Evolutionary conservation across 352 stramenopile species (phyloP), one percentile per base, ranked within the genome.

Genomic region (Phytophthora meadii): DNA sequence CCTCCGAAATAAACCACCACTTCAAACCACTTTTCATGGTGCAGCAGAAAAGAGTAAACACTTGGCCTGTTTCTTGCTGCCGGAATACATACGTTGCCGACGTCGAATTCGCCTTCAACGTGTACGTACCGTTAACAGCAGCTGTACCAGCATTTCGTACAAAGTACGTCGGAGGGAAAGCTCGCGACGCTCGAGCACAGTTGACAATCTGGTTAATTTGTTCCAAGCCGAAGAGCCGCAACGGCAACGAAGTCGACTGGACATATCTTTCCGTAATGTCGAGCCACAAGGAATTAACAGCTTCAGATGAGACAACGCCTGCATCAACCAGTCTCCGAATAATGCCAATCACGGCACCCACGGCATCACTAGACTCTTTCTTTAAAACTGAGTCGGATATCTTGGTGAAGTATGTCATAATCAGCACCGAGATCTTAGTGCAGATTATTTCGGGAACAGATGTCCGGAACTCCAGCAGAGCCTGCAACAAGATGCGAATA

Each of bases 1-100:
- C 97, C 67, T 99, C 96, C 24, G 94, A 98, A 44, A 99, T 96
- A 71, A 99, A 99, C 97, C 97, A 99, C 97, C 97, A 99, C 79
- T 99, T 99, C 37, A 98, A 89, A 5, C 98, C 95, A 54, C 93
- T 98, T 63, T 98, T 97, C 97, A 99, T 99, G 14, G 92, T 98
- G 72, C 97, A 99, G 47, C 95, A 97, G 78, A 99, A 99, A 1
- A 99, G 79, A 9, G 97, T 99, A 36, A 98, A 94, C 30, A 84
- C 73, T 68, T 87, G 87, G 3, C 77, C 78, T 9, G 87, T 92
- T 49, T 90, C 84, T 57, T 87, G 80, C 27, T 82, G 80, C 19
- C 78, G 73, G 34, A 90, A 68, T n/a, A 95, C 81, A 42, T 94
- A 95, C 19, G 86, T 95, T 32, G 83, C 78, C 55, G 53, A 87